Evolutionary conservation across 2,329 filamentous ascomycete genomes (phyloP).

Genomic region (Diaporthe ilicicola): DNA sequence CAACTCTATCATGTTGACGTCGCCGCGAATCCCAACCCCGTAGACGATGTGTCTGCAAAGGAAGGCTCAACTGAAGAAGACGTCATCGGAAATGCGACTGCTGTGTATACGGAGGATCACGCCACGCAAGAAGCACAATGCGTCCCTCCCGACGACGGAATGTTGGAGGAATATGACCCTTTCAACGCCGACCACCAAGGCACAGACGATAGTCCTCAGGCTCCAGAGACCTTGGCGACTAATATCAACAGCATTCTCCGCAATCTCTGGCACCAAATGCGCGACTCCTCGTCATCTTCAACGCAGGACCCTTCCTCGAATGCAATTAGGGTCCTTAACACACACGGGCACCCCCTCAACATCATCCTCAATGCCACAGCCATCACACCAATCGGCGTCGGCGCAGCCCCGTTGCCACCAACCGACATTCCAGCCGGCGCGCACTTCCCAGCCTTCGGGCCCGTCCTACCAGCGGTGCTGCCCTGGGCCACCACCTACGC

Average conservation of each 20-base stretch:
- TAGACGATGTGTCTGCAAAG: constrained; percentile 34
- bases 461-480: constrained; percentile 55
- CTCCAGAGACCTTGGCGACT: constrained; percentile 23
- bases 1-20: constrained; percentile 72
- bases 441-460: constrained; percentile 42
- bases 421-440: constrained; percentile 49
- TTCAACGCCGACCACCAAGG: not conserved
- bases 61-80: constrained; percentile 34
- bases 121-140: constrained; percentile 8
- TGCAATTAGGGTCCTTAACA: constrained; percentile 4
- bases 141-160: constrained; percentile 5
- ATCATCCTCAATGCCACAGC: constrained; percentile 47
- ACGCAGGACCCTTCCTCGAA: constrained; percentile 30
- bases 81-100: constrained; percentile 26
- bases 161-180: constrained; percentile 6
- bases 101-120: not conserved
- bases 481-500: constrained; percentile 78
- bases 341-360: constrained; percentile 39
- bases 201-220: not conserved
- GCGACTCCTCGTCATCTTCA: constrained; percentile 33
- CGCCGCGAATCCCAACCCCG: constrained; percentile 57
- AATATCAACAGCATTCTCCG: constrained; percentile 32
- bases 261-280: constrained; percentile 44
- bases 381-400: constrained; percentile 46
- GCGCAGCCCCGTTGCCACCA: constrained; percentile 60